Percentiles rank a stretch among this genome's conserved stretches.
Evolutionary conservation across 2,329 filamentous ascomycete genomes (phyloP).

Genomic region (Trichoderma breve): DNA sequence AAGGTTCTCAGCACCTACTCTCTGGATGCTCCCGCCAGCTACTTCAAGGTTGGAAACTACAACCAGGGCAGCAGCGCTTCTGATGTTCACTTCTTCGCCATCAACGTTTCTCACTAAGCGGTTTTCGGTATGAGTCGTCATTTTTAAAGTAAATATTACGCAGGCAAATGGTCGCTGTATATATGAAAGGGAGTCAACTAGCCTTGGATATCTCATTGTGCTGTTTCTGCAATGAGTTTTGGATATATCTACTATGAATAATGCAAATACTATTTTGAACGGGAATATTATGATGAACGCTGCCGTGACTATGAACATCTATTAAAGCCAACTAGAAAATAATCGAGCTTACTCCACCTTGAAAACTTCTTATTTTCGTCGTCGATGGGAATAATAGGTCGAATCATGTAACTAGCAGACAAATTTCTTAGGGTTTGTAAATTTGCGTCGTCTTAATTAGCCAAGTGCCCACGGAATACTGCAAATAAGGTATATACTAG

Average conservation of each 20-base stretch:
- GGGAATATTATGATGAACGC: neutral
- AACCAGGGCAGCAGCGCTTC: conserved; percentile 34
- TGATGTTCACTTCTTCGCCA: conserved; percentile 29
- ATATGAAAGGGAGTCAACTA: neutral
- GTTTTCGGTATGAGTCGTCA: neutral
- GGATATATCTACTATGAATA: neutral
- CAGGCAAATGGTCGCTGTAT: neutral
- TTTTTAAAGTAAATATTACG: neutral
- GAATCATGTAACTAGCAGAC: neutral
- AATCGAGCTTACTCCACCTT: neutral
- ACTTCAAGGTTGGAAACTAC: conserved; percentile 42
- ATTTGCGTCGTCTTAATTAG: neutral
- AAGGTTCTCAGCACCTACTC: conserved; percentile 31
- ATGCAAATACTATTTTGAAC: neutral
- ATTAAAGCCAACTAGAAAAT: neutral
- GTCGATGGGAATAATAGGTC: neutral
- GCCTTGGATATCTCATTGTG: neutral
- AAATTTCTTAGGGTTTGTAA: neutral
- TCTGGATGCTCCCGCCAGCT: conserved; percentile 33
- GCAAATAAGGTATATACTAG: neutral
- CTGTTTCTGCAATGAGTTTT: neutral
- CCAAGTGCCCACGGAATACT: neutral
- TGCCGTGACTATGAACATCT: neutral
- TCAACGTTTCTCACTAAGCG: conserved; percentile 30
- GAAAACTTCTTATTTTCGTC: neutral